phyloP scores from a whole-genome alignment of 2,329 filamentous ascomycete species.

The Microsporum ferrugineum region DNA sequence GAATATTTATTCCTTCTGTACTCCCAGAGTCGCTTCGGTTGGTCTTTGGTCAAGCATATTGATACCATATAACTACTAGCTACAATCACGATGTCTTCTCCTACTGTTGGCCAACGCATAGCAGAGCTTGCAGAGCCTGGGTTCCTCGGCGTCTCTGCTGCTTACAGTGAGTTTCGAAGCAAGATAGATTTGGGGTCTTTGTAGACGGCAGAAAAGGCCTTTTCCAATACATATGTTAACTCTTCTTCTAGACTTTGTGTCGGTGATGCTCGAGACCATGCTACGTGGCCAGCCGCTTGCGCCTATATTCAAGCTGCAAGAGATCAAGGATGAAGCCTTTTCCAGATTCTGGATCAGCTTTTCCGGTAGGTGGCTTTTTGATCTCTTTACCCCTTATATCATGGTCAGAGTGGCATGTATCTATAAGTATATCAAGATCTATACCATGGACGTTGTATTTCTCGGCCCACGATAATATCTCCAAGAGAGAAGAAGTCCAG shows the following conservation, averaged over 20 bases:
- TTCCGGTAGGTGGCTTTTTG: constrained; percentile 20
- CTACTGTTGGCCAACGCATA: background rate
- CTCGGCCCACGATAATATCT: background rate
- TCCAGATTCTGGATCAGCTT: constrained; percentile 32
- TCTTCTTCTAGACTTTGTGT: constrained; percentile 22
- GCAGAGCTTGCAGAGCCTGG: background rate
- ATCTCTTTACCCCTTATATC: background rate
- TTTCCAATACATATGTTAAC: background rate
- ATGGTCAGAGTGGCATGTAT: background rate
- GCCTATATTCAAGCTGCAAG: constrained; percentile 21
- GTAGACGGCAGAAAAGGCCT: background rate
- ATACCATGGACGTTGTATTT: background rate
- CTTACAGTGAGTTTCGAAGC: background rate
- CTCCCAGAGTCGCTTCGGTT: too few relatives aligned
- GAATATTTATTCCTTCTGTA: too few relatives aligned
- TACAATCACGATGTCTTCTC: background rate
- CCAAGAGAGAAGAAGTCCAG: background rate
- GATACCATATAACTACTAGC: background rate
- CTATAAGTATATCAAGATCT: too few relatives aligned
- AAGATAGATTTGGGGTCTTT: background rate
- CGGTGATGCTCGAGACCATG: constrained; percentile 24
- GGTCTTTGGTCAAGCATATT: background rate
- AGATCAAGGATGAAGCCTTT: constrained; percentile 32
- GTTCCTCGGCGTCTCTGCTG: background rate
- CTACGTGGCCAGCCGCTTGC: constrained; percentile 26